phyloP scores from a whole-genome alignment of 208 protist genomes.

The Wallacemonas sp. region DNA sequence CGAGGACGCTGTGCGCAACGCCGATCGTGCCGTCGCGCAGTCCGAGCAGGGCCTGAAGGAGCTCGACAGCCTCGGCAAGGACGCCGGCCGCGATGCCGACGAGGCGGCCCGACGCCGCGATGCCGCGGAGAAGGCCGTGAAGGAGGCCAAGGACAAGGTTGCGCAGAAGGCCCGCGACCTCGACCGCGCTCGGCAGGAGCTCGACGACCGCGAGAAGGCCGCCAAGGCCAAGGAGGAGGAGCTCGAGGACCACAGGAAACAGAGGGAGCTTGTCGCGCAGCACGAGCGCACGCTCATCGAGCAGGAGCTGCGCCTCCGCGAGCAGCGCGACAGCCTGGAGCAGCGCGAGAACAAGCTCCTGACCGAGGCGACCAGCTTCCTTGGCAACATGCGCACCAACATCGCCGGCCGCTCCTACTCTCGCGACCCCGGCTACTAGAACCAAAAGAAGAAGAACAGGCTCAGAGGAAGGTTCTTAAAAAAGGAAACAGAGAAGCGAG shows the following conservation, averaged over 20 bases:
- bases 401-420: constrained; percentile 59
- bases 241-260: constrained; percentile 75
- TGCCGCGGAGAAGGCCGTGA: constrained; percentile 63
- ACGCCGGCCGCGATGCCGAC: constrained; percentile 79
- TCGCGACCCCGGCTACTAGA: constrained; percentile 55
- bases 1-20: constrained; percentile 76
- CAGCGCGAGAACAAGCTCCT: constrained; percentile 88
- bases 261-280: constrained; percentile 84
- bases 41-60: constrained; percentile 74
- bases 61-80: constrained; percentile 83
- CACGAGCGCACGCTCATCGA: constrained; percentile 90
- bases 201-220: constrained; percentile 69
- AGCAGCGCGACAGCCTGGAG: constrained; percentile 89
- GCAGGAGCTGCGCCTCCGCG: constrained; percentile 86
- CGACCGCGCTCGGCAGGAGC: constrained; percentile 53
- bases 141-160: constrained; percentile 64
- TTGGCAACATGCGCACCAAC: constrained; percentile 77
- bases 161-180: constrained; percentile 58
- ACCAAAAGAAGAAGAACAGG: not conserved
- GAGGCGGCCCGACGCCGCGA: constrained; percentile 80
- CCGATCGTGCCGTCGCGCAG: constrained; percentile 66
- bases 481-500: not conserved
- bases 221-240: constrained; percentile 79
- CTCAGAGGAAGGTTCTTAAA: not conserved
- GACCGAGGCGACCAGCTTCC: constrained; percentile 83